A percentile compares a stretch with the other conserved stretches of the same genome.
These are phyloP conservation scores for Beta macrorhiza DNA, from an alignment of 179 eudicot genomes.

Conservation along the genomic window DNA sequence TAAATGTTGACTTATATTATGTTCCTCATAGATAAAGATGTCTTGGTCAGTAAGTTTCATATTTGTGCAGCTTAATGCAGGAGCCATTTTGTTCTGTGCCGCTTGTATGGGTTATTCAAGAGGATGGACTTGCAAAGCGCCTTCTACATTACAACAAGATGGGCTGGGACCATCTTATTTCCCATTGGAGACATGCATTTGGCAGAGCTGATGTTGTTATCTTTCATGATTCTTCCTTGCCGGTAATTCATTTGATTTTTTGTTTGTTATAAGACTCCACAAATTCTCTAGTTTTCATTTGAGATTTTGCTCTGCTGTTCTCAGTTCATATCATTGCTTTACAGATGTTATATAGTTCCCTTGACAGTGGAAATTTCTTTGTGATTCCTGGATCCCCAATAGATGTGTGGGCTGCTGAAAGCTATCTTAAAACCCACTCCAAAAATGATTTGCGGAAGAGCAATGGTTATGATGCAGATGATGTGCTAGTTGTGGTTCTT, in stretches of 20 bases:
- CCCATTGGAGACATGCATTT: constrained; percentile 70
- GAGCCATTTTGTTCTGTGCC: constrained; percentile 97
- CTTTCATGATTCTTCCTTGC: constrained; percentile 82
- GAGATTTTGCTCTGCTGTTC: constrained; percentile 17
- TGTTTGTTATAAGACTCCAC: not conserved
- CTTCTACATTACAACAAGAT: constrained; percentile 51
- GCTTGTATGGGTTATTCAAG: constrained; percentile 90
- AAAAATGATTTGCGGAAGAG: constrained; percentile 53
- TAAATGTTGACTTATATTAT: not conserved
- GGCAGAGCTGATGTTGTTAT: constrained; percentile 85
- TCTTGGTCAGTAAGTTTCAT: constrained; percentile 16
- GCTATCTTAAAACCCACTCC: constrained; percentile 67
- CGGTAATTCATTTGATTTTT: constrained; percentile 47
- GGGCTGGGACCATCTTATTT: constrained; percentile 68
- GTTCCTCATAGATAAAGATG: constrained; percentile 27
- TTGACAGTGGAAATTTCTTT: constrained; percentile 96
- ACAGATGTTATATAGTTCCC: constrained; percentile 89
- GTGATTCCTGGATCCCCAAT: constrained; percentile 98
- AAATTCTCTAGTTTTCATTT: not conserved
- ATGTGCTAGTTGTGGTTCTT: constrained; percentile 68
- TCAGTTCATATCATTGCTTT: constrained; percentile 39
- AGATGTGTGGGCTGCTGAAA: constrained; percentile 92
- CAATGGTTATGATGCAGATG: constrained; percentile 61
- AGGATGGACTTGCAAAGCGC: constrained; percentile 77
- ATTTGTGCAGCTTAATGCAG: constrained; percentile 97